Conservation (phyloP, 805 yeast genomes). For the Metschnikowia chrysomelidarum region DNA sequence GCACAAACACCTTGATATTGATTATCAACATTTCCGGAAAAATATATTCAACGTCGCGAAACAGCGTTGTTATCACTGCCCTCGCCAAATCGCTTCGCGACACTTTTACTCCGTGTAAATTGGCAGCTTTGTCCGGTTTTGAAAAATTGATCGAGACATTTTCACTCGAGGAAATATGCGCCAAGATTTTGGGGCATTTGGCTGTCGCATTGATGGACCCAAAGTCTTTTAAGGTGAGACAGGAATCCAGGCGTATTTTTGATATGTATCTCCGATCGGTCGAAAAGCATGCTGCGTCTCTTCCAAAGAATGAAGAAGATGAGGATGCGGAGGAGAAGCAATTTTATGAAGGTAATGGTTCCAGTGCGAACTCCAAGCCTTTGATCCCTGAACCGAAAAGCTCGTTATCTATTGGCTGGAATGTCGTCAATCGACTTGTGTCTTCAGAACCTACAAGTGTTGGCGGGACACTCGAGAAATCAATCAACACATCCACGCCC, state of each 20-base stretch:
- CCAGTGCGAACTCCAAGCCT: not conserved
- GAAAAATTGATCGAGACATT: constrained; percentile 62
- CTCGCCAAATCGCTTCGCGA: constrained; percentile 81
- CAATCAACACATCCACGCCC: constrained; percentile 37
- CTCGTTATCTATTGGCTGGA: constrained; percentile 35
- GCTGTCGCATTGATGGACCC: constrained; percentile 82
- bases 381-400: constrained; percentile 10
- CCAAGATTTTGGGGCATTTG: constrained; percentile 76
- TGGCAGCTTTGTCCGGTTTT: constrained; percentile 76
- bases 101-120: constrained; percentile 68
- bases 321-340: constrained; percentile 39
- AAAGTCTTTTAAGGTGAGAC: constrained; percentile 60
- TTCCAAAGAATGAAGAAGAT: constrained; percentile 35
- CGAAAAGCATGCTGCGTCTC: constrained; percentile 35
- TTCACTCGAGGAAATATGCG: constrained; percentile 71
- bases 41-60: constrained; percentile 54
- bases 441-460: constrained; percentile 24
- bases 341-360: constrained; percentile 29
- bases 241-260: constrained; percentile 68
- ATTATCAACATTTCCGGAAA: constrained; percentile 62
- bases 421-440: constrained; percentile 34
- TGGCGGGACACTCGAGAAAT: constrained; percentile 35
- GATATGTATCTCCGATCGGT: constrained; percentile 49
- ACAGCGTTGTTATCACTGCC: constrained; percentile 83
- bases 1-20: constrained; percentile 73